Base-by-base conservation (phyloP, 805 yeast genomes). In the Starmerella riodocensis region DNA sequence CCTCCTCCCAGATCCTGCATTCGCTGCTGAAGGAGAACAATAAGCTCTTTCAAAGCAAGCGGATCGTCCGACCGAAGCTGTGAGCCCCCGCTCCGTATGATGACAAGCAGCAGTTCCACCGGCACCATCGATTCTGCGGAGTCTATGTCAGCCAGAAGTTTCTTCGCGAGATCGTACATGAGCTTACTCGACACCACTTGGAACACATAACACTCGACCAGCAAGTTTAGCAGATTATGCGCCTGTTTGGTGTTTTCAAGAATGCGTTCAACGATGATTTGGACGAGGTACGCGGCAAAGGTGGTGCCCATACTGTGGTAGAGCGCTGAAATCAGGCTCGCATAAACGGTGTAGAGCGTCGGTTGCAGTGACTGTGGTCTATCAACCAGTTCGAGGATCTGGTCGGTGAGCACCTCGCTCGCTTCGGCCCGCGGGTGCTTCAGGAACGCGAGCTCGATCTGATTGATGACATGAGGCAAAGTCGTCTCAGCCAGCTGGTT, bases 21-120 rank as follows among this genome's bases (percentile, higher is more conserved):
- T 2, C 69, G 59, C 25, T 62, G 62, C 47, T 78, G 81, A 27
- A 79, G 62, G 30, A 67, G 64, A 3, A 70, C 38, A 11, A 85
- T 73, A 34, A 88, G 85, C 31, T 81, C 86, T 54, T 80, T 85
- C 39, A 91, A 66, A 0, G 95, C 77, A 8, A 70, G 58, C 1
- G 97, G 93, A 56, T 91, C 98, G 56, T 91, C 98, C 4, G 81
- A 63, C 54, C 98, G 74, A 60, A 91, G 71, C 53, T 82, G 83
- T 8, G 76, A 70, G 32, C 98, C 99, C 9, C 85, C 73, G 26
- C 74, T 74, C 36, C 79, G 71, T 17, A 91, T 65, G 16, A 88
- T 63, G 48, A 78, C 72, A 37, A 88, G 62, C 35, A 91, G 63
- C 14, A 83, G 59, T 50, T 86, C 97, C 2, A 94, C 80, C 47